phyloP scores from a whole-genome alignment of 768 basidiomycete species.

The Epithele typhae region DNA sequence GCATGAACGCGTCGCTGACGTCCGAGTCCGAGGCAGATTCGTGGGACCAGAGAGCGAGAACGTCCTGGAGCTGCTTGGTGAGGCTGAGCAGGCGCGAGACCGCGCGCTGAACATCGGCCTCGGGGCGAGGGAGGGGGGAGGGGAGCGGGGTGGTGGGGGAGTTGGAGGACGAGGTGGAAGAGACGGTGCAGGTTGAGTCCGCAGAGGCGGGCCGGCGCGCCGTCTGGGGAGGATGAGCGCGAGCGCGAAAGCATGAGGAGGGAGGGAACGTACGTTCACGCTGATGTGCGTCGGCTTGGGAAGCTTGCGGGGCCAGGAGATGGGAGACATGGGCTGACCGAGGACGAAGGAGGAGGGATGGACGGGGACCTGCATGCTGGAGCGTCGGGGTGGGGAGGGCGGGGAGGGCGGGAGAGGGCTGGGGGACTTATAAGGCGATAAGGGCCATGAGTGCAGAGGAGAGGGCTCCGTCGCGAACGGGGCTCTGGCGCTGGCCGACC shows the following conservation, averaged over 20 bases:
- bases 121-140: conserved; percentile 3
- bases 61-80: conserved; percentile 78
- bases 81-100: conserved; percentile 69
- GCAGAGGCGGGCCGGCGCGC: conserved; percentile 13
- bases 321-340: conserved; percentile 13
- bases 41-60: conserved; percentile 64
- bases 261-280: conserved; percentile 6
- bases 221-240: background rate
- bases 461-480: conserved; percentile 11
- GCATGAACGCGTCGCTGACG: conserved; percentile 89
- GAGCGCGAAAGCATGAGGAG: too few relatives aligned
- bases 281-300: conserved; percentile 10
- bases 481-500: conserved; percentile 3
- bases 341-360: conserved; percentile 15
- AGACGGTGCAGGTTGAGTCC: conserved; percentile 14
- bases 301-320: conserved; percentile 16
- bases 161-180: conserved; percentile 12
- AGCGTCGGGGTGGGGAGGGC: background rate
- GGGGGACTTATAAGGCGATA: conserved; percentile 8
- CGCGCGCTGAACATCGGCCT: conserved; percentile 50
- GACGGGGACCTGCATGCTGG: conserved; percentile 12
- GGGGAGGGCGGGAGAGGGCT: background rate
- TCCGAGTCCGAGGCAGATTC: conserved; percentile 56
- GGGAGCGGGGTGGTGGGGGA: conserved; percentile 9
- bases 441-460: conserved; percentile 4